A percentile compares a stretch with the other conserved stretches of the same genome.
These are phyloP conservation scores for Neofusicoccum ribis DNA, from an alignment of 2,329 filamentous ascomycete genomes.

Conservation along the genomic window DNA sequence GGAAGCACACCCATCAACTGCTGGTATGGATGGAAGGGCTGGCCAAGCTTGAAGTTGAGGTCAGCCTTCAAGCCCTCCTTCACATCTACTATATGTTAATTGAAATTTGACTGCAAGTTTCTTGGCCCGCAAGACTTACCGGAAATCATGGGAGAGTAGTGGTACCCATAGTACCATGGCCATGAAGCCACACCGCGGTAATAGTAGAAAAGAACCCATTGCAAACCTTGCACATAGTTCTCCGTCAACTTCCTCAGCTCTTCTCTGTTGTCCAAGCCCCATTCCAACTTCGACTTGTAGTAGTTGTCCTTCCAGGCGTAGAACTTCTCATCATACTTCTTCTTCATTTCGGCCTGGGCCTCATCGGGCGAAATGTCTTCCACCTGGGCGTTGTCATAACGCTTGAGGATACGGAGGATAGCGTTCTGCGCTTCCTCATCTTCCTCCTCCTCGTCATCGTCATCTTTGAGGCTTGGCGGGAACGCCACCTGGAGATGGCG, in stretches of 20 bases:
- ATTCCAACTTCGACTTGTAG: slow-evolving; percentile 88
- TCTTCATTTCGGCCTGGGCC: slow-evolving; percentile 73
- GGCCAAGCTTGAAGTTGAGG: slow-evolving; percentile 88
- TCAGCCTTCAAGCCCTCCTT: slow-evolving; percentile 83
- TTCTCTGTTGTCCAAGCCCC: slow-evolving; percentile 76
- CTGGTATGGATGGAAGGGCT: slow-evolving; percentile 92
- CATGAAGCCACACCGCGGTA: slow-evolving; percentile 96
- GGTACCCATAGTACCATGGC: slow-evolving; percentile 97
- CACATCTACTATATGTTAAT: slow-evolving; percentile 61
- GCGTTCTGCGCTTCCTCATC: slow-evolving; percentile 83
- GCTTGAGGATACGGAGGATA: slow-evolving; percentile 79
- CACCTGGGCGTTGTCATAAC: slow-evolving; percentile 87
- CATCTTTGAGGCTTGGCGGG: slow-evolving; percentile 51
- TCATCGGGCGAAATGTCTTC: slow-evolving; percentile 78
- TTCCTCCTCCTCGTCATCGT: slow-evolving; percentile 66
- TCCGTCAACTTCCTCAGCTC: slow-evolving; percentile 82
- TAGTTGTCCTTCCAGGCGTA: slow-evolving; percentile 92
- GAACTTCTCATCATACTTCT: slow-evolving; percentile 89
- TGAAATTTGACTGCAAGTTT: background rate
- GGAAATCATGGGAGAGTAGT: slow-evolving; percentile 96
- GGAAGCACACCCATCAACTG: slow-evolving; percentile 98
- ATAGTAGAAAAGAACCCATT: slow-evolving; percentile 98
- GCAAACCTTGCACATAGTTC: slow-evolving; percentile 95
- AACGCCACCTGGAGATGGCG: slow-evolving; percentile 66
- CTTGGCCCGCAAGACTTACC: slow-evolving; percentile 47